Base-by-base conservation (phyloP, 2,329 filamentous ascomycete species). In the Pyricularia grisea region DNA sequence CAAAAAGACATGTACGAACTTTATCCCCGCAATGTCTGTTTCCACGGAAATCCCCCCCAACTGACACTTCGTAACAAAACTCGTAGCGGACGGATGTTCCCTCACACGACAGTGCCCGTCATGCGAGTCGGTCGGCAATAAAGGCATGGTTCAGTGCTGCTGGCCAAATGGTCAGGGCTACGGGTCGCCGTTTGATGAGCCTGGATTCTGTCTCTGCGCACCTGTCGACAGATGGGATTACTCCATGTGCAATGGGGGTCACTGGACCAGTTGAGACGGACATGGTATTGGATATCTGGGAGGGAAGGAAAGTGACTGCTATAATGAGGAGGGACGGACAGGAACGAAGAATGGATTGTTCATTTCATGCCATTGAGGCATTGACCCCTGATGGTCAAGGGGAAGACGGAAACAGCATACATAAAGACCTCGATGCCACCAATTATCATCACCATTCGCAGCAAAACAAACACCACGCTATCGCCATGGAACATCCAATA, bases 151-250 rank as follows among this genome's bases (percentile, higher is more conserved):
- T 4, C 68, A 71, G 28, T 71, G 68, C 65, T 70, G 70, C 65
- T 71, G 68, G 70, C 68, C 70, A 9, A 58, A 63, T 2, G 70
- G 68, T 11, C 25, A 50, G 30, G 70, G 66, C 4, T 69, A 64
- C 20, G 70, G 70, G 4, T 71, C 70, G 55, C 70, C 70, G 17
- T 71, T 71, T 55, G 66, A 36, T 27, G 50, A 36, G 33, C 68
- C 68, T 10, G 70, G 70, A 1, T 71, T 71, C 67, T 71, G 69
- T 27, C 50, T 71, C 14, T 71, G 70, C 55, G 68, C 70, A 2
- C 69, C 70, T 55, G 30, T 31, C 7, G 61, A 42, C 31, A 25
- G 65, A 20, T 70, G 66, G 42, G 69, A 71, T 42, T 71, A 69
- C n/a, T 65, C 65, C 7, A 36, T 65, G 65, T 70, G 70, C 33